These are phyloP conservation scores for Trichoderma afroharzianum DNA, from an alignment of 2,329 filamentous ascomycete species.

Conservation along the genomic window DNA sequence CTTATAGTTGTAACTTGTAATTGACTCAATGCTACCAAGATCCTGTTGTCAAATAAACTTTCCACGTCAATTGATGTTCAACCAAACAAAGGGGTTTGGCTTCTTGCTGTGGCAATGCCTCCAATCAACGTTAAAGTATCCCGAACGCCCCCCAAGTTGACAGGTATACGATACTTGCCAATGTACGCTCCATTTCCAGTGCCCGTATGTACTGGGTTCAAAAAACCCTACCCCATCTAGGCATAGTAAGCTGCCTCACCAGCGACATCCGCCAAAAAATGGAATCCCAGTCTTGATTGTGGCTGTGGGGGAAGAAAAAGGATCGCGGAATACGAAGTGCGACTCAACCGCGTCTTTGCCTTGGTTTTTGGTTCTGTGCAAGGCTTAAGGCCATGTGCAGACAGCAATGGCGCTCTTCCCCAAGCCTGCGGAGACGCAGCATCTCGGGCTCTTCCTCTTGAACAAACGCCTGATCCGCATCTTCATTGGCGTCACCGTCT, in stretches of 20 bases:
- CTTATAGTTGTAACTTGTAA: neutral
- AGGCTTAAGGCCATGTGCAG: slow-evolving; percentile 6
- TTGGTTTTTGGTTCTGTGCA: neutral
- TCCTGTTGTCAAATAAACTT: neutral
- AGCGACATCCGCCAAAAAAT: neutral
- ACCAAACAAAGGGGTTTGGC: neutral
- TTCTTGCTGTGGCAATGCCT: neutral
- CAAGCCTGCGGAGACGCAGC: slow-evolving; percentile 15
- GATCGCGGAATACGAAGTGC: neutral
- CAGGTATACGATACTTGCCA: neutral
- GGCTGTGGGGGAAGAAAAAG: neutral
- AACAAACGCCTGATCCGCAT: slow-evolving; percentile 34
- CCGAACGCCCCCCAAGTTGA: neutral
- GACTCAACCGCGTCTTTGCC: neutral
- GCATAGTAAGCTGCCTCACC: neutral
- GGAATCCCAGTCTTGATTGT: neutral
- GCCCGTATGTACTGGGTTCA: neutral
- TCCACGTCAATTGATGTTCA: neutral
- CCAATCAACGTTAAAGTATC: neutral
- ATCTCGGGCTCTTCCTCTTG: slow-evolving; percentile 23
- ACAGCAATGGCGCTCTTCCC: slow-evolving; percentile 17
- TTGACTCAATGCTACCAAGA: neutral
- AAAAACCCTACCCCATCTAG: neutral
- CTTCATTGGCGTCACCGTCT: slow-evolving; percentile 24
- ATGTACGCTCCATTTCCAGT: accelerated